Evolutionary conservation across 176 grass and related monocot genomes (phyloP), one percentile per base, ranked within the genome.

Genomic region (Musa itinerans): DNA sequence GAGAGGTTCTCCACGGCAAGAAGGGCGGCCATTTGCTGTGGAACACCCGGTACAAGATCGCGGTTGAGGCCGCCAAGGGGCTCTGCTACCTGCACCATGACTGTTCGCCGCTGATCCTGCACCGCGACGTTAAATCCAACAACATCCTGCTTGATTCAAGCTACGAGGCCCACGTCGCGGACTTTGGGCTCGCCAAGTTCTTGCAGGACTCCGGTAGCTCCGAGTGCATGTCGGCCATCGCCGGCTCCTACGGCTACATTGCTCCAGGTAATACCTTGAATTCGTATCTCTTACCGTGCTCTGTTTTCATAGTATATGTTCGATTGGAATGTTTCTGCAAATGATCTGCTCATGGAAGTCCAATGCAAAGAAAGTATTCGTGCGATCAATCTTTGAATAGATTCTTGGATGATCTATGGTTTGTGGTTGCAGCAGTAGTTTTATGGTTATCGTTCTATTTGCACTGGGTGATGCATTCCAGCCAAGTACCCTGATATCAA

Each of bases 71-170:
- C 51, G 93, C 93, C 16, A 92, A 90, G 89, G 93, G 93, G 1
- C 93, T 96, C 10, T 96, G 93, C 83, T 96, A 96, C 81, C 86
- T 96, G 52, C 93, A 96, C 87, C 93, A 96, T 58, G 93, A 96
- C 72, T 96, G 93, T 79, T 90, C 87, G 52, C 93, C 89, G 56
- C 76, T 83, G 48, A 96, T 96, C 50, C 82, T 96, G 59, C 93
- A 96, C 78, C 87, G 93, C 63, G 93, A 96, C 77, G 93, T 96
- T 50, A 96, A 96, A 83, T 96, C 93, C 62, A 96, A 96, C 80
- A 96, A 96, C 86, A 96, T 96, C 75, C 83, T 96, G 76, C 93
- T 96, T 7, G 89, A 86, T 67, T 71, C 64, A 62, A 81, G 90
- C 22, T 90, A 92, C 76, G 89, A 92, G 76, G 89, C 93, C 8